These are phyloP conservation scores for Aspergillus conjunctus DNA, from an alignment of 495 filamentous ascomycete species.

Conservation along the genomic window DNA sequence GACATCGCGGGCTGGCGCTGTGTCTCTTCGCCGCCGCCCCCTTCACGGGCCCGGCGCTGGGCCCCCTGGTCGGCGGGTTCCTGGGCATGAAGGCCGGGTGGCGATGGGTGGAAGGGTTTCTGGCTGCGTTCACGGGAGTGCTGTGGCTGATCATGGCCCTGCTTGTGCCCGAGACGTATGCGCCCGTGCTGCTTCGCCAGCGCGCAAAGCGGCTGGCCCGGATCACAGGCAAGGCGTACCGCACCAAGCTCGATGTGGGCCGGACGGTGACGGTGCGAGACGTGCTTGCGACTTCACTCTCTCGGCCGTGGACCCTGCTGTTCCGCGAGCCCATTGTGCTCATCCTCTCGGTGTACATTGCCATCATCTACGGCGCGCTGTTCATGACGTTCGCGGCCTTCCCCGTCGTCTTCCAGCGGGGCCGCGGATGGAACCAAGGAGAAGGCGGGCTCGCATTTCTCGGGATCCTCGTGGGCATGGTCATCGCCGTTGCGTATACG, in stretches of 20 bases:
- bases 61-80: conserved; percentile 54
- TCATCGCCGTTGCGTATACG: conserved; percentile 50
- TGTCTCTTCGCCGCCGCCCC: conserved; percentile 61
- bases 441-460: conserved; percentile 68
- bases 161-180: conserved; percentile 60
- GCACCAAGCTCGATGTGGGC: conserved; percentile 50
- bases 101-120: conserved; percentile 54
- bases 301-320: conserved; percentile 53
- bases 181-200: conserved; percentile 57
- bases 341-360: conserved; percentile 62
- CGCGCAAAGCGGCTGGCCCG: conserved; percentile 53
- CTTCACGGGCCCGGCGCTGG: conserved; percentile 51
- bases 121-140: conserved; percentile 37
- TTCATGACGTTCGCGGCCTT: conserved; percentile 76
- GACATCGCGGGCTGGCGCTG: conserved; percentile 59
- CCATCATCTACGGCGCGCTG: conserved; percentile 68
- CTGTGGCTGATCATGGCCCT: conserved; percentile 20
- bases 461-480: conserved; percentile 75
- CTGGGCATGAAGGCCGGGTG: conserved; percentile 57
- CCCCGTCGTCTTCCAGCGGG: conserved; percentile 70
- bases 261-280: conserved; percentile 41
- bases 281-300: conserved; percentile 32
- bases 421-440: conserved; percentile 54
- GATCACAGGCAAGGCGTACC: conserved; percentile 55
- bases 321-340: conserved; percentile 65